Evolutionary conservation across 225 moss, liverwort and hornwort genomes (phyloP).

Genomic region (Bryum argenteum): DNA sequence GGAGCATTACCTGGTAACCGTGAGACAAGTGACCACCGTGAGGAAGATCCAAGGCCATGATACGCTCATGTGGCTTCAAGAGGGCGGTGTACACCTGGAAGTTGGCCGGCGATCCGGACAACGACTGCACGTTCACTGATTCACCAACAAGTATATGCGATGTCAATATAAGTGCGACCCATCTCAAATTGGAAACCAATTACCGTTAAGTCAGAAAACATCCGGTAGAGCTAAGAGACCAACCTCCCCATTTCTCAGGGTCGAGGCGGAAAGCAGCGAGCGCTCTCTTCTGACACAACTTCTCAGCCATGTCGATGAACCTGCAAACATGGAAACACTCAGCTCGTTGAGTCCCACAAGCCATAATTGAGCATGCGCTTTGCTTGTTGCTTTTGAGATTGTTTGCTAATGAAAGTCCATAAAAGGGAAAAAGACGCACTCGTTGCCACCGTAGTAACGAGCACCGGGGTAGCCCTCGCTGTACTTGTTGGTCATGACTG

Average conservation of each 20-base stretch:
- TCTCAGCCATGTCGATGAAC: conserved; percentile 96
- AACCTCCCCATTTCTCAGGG: conserved; percentile 96
- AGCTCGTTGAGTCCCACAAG: no score
- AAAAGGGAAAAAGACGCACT: conserved; percentile 49
- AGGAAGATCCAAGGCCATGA: conserved; percentile 96
- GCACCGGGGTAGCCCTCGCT: conserved; percentile 99
- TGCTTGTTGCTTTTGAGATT: no score
- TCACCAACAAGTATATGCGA: neutral
- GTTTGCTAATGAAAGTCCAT: no score
- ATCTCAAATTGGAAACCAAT: no score
- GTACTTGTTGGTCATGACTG: conserved; percentile 98
- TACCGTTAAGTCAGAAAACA: no score
- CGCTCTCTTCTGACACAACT: conserved; percentile 87
- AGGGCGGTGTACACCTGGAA: conserved; percentile 98
- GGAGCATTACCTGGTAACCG: conserved; percentile 71
- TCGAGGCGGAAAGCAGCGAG: conserved; percentile 82
- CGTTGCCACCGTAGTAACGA: conserved; percentile 98
- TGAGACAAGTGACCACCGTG: conserved; percentile 97
- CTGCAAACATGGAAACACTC: conserved; percentile 28
- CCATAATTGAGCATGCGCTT: no score
- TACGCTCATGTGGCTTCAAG: conserved; percentile 95
- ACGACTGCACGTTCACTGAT: conserved; percentile 89
- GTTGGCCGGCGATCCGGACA: conserved; percentile 95
- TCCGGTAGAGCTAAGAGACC: conserved; percentile 7
- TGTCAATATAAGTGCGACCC: neutral